phyloP scores from a whole-genome alignment of 2,329 filamentous ascomycete species.

The Pseudopithomyces chartarum region DNA sequence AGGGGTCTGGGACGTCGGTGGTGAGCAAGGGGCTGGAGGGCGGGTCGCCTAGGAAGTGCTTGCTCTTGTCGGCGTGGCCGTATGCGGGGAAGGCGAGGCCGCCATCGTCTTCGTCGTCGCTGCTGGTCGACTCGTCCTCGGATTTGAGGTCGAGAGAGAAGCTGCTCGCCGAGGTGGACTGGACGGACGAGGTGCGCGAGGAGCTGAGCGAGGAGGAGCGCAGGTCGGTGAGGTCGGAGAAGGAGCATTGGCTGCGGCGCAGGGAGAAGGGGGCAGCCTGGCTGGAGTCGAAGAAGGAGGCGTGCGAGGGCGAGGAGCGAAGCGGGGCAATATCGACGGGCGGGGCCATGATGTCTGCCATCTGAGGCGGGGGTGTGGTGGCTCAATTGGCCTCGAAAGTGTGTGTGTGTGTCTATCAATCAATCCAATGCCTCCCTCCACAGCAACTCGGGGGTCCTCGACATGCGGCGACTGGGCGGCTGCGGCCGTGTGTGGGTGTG shows the following conservation, averaged over 20 bases:
- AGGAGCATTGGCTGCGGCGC: conserved; percentile 41
- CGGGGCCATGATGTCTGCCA: conserved; percentile 51
- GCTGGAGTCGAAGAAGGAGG: conserved; percentile 49
- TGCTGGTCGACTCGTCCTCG: conserved; percentile 45
- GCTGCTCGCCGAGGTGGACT: conserved; percentile 68
- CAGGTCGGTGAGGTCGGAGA: conserved; percentile 46
- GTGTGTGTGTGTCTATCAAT: conserved; percentile 19
- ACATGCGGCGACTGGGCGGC: conserved; percentile 38
- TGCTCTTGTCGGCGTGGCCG: conserved; percentile 20
- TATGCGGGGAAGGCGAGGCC: conserved; percentile 54
- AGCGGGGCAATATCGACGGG: conserved; percentile 51
- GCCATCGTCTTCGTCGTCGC: conserved; percentile 53
- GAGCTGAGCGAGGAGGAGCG: conserved; percentile 41
- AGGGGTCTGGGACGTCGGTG: conserved; percentile 55
- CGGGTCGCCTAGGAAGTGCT: conserved; percentile 18
- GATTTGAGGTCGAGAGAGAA: conserved; percentile 65
- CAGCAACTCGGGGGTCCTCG: conserved; percentile 26
- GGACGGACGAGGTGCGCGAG: conserved; percentile 58
- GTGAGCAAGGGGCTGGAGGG: conserved; percentile 45
- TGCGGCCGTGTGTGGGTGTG: conserved; percentile 11
- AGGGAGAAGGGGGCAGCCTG: conserved; percentile 25
- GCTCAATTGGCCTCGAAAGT: conserved; percentile 25
- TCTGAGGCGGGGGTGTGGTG: conserved; percentile 26
- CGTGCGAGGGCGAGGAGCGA: conserved; percentile 49
- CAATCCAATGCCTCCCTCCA: conserved; percentile 32